Evolutionary conservation across 257 asterid genomes (phyloP).

Genomic region (Nicotiana noctiflora): DNA sequence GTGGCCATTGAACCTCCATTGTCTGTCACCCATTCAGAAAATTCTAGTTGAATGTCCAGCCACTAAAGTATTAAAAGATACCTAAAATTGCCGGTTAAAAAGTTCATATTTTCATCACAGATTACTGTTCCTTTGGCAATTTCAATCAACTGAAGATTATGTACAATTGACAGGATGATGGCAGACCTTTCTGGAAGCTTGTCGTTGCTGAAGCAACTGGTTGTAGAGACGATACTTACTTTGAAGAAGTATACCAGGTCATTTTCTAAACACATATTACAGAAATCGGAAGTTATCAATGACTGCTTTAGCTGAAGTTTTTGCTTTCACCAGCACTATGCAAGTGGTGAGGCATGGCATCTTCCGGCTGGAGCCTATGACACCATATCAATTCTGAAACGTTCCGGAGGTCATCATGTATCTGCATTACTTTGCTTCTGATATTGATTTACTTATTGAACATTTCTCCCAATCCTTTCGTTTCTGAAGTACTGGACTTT

Average conservation of each 20-base stretch:
- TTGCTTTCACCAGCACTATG: constrained; percentile 56
- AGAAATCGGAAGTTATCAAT: neutral
- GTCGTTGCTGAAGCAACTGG: constrained; percentile 93
- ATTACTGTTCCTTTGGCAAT: neutral
- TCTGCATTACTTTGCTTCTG: constrained; percentile 17
- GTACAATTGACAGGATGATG: constrained; percentile 63
- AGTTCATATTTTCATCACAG: neutral
- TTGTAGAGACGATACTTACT: constrained; percentile 44
- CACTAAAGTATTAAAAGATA: neutral
- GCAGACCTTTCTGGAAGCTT: constrained; percentile 86
- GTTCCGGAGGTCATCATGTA: constrained; percentile 64
- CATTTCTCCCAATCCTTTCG: neutral
- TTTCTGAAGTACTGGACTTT: constrained; percentile 18
- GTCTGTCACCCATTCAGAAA: neutral
- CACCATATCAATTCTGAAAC: constrained; percentile 48
- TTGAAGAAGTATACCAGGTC: constrained; percentile 91
- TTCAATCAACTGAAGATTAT: constrained; percentile 6
- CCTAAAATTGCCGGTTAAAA: neutral
- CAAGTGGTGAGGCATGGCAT: constrained; percentile 87
- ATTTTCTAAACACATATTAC: neutral
- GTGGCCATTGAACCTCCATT: neutral
- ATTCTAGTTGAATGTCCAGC: neutral
- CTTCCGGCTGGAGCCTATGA: constrained; percentile 86
- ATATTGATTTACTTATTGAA: neutral
- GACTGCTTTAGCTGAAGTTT: neutral